Percentiles rank a stretch among this genome's conserved stretches.
phyloP scores from a whole-genome alignment of 257 asterid species.

The Coffea canephora region DNA sequence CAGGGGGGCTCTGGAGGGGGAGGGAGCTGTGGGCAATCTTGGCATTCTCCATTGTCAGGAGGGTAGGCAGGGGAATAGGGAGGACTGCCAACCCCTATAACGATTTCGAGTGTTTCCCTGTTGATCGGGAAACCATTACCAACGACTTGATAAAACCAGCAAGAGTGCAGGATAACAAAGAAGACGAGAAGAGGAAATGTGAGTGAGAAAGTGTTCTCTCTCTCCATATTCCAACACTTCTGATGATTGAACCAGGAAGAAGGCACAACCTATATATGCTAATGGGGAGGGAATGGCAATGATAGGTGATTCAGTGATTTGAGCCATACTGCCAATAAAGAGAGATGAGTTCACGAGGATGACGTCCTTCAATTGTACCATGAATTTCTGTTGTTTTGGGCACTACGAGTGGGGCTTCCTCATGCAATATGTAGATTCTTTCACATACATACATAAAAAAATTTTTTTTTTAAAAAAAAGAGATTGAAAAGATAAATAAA shows the following conservation, averaged over 20 bases:
- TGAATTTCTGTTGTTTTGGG: too few species aligned
- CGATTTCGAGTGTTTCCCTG: slow-evolving; percentile 33
- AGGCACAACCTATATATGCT: too few species aligned
- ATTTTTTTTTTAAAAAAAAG: too few species aligned
- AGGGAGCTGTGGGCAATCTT: slow-evolving; percentile 26
- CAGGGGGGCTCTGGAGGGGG: not conserved
- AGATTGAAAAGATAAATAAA: too few species aligned
- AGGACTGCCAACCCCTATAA: slow-evolving; percentile 29
- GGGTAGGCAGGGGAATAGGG: slow-evolving; percentile 24
- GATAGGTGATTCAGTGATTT: not conserved
- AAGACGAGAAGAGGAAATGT: slow-evolving; percentile 15
- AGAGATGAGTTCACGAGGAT: too few species aligned
- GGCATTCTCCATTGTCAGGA: slow-evolving; percentile 33
- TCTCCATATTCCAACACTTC: slow-evolving; percentile 20
- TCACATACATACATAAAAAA: too few species aligned
- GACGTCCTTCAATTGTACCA: too few species aligned
- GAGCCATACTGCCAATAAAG: too few species aligned
- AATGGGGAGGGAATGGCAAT: not conserved
- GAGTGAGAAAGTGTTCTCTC: not conserved
- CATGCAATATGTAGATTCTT: too few species aligned
- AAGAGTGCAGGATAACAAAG: slow-evolving; percentile 21
- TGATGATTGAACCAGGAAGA: too few species aligned
- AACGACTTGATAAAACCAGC: slow-evolving; percentile 10
- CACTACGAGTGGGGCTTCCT: too few species aligned
- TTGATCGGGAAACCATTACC: not conserved